A percentile compares a stretch with the other conserved stretches of the same genome.
Evolutionary conservation across 306 rosid species (phyloP).

Genomic region (Vigna angularis): DNA sequence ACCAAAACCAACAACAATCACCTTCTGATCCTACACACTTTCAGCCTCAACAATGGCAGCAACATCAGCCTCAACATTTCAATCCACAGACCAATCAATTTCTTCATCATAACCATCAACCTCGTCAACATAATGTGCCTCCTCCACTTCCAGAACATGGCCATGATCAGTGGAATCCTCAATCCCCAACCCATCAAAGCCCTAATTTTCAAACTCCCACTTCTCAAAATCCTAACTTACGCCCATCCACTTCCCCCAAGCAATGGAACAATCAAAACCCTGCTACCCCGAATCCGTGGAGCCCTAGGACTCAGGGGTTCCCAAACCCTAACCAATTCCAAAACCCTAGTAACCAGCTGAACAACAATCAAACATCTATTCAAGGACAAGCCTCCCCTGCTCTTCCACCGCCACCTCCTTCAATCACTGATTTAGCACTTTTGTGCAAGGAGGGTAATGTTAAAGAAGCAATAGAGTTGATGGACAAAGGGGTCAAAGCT

Average conservation of each 20-base stretch:
- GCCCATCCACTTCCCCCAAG: constrained; percentile 38
- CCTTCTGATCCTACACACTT: constrained; percentile 52
- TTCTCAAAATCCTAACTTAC: neutral
- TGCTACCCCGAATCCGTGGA: constrained; percentile 44
- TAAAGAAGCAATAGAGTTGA: constrained; percentile 74
- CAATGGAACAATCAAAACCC: constrained; percentile 50
- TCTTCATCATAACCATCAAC: constrained; percentile 4
- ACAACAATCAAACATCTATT: constrained; percentile 45
- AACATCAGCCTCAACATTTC: constrained; percentile 25
- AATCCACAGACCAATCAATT: constrained; percentile 38
- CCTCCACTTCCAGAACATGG: constrained; percentile 25
- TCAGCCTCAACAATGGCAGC: constrained; percentile 26
- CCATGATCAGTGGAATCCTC: constrained; percentile 36
- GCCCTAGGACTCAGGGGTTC: constrained; percentile 28
- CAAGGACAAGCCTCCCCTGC: constrained; percentile 44
- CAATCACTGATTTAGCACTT: constrained; percentile 57
- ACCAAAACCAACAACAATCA: constrained; percentile 5
- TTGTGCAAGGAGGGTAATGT: constrained; percentile 73
- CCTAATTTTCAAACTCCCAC: constrained; percentile 42
- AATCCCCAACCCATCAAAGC: constrained; percentile 38
- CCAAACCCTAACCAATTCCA: constrained; percentile 44
- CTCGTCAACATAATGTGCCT: constrained; percentile 19
- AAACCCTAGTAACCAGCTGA: constrained; percentile 46
- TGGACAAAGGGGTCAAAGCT: constrained; percentile 81
- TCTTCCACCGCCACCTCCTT: constrained; percentile 39